phyloP scores from a whole-genome alignment of 2,329 filamentous ascomycete species.

The Aspergillus nomiae region DNA sequence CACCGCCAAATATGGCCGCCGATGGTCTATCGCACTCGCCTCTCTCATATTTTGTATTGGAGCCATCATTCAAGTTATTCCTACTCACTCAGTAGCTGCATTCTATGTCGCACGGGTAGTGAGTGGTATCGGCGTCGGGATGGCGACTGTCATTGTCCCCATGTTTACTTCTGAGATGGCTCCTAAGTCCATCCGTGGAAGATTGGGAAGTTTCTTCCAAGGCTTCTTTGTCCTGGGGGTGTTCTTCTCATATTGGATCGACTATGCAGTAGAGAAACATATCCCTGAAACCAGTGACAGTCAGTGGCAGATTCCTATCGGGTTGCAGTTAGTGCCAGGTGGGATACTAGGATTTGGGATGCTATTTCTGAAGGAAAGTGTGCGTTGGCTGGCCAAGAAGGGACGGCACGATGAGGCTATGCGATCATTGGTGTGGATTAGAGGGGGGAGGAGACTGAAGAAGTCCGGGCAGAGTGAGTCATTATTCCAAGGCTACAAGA shows the following conservation, averaged over 20 bases:
- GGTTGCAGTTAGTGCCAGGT: conserved; percentile 52
- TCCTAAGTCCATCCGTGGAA: conserved; percentile 46
- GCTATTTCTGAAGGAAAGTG: conserved; percentile 51
- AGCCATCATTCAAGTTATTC: conserved; percentile 49
- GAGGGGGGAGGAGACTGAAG: conserved; percentile 31
- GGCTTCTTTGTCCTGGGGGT: conserved; percentile 41
- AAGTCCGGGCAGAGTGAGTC: conserved; percentile 17
- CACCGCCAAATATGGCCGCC: conserved; percentile 49
- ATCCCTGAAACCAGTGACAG: conserved; percentile 37
- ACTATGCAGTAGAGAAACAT: conserved; percentile 50
- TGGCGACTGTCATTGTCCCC: conserved; percentile 44
- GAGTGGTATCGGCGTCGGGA: conserved; percentile 50
- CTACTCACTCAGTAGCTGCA: conserved; percentile 47
- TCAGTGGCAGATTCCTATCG: conserved; percentile 55
- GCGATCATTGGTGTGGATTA: conserved; percentile 52
- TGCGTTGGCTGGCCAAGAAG: conserved; percentile 52
- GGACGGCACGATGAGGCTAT: conserved; percentile 51
- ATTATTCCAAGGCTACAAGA: neutral
- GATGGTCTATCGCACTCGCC: conserved; percentile 46
- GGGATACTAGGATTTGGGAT: conserved; percentile 52
- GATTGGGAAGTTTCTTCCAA: conserved; percentile 40
- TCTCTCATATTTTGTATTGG: conserved; percentile 44
- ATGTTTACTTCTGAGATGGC: conserved; percentile 47
- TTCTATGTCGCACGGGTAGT: conserved; percentile 53
- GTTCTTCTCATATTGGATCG: conserved; percentile 47